Base-by-base conservation (phyloP, 495 filamentous ascomycete genomes). In the Usnea hakonensis region DNA sequence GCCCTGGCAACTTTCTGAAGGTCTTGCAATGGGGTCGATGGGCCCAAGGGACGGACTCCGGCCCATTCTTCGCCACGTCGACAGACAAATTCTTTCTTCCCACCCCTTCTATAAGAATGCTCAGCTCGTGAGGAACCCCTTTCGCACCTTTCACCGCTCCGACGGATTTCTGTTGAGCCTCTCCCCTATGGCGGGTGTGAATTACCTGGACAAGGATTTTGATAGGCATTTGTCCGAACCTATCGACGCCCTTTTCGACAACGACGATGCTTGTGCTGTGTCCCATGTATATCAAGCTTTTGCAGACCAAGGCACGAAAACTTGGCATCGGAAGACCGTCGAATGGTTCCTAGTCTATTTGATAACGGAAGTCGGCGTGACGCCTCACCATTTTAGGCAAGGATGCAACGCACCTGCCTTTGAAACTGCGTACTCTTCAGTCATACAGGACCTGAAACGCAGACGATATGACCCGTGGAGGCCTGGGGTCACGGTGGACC, bases 331-430 rank as follows among this genome's bases (percentile, higher is more conserved):
- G 28, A 65, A 62, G 55, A 72, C 59, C 35, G 65, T 71, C 4
- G 70, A 72, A 56, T 72, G 70, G 70, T 69, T 72, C 32, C 44
- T 70, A 17, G 62, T 70, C 21, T 71, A 72, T 38, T 40, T 72
- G 7, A 59, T 72, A 28, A 65, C 70, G 4, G 70, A 72, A 61
- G 55, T 72, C 16, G 70, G 61, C 7, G 60, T 61, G 3, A 70
- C 70, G 14, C 70, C 70, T 2, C 70, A 72, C 46, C 53, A 55
- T 11, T 35, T 64, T 14, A 65, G 70, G 13, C 67, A 71, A 63
- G 70, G 70, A 3, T 66, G 57, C 44, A 72, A 70, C 43, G 68
- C 66, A n/a, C 67, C 66, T 19, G 35, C 61, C n/a, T 44, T 72
- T 19, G 60, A 65, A 32, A 61, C 37, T 50, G 70, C 70, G 4